Conservation (phyloP, 2,329 filamentous ascomycete species). For the Alternaria conjuncta region DNA sequence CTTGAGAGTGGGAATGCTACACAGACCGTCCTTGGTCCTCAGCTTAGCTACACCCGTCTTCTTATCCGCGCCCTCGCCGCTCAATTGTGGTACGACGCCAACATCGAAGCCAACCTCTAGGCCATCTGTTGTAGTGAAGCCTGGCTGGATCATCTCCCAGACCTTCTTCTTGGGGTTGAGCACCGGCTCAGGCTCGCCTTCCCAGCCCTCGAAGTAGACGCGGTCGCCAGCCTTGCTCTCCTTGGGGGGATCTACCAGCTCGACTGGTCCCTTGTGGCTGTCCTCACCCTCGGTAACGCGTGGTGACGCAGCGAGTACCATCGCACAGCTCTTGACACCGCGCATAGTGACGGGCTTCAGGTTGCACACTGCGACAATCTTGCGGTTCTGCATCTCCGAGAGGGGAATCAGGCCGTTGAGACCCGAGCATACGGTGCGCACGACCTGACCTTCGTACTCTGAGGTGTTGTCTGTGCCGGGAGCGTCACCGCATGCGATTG, state of each 20-base stretch:
- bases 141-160: conserved; percentile 96
- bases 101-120: conserved; percentile 90
- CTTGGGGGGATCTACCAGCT: conserved; percentile 84
- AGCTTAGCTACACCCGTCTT: conserved; percentile 66
- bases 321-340: conserved; percentile 79
- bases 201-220: conserved; percentile 93
- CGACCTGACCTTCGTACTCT: conserved; percentile 89
- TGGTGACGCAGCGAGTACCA: conserved; percentile 97
- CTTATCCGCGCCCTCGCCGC: conserved; percentile 68
- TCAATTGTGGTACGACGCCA: conserved; percentile 74
- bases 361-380: conserved; percentile 95
- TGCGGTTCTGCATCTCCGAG: conserved; percentile 95
- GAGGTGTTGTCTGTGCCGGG: conserved; percentile 85
- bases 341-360: conserved; percentile 99
- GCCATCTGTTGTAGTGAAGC: conserved; percentile 85
- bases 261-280: conserved; percentile 87
- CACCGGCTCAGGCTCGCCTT: conserved; percentile 88
- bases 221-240: conserved; percentile 82
- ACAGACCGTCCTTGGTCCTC: conserved; percentile 80
- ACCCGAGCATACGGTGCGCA: conserved; percentile 95
- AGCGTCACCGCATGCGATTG: conserved; percentile 90
- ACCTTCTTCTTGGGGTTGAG: conserved; percentile 99
- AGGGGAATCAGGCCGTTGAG: conserved; percentile 91
- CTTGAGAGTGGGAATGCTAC: conserved; percentile 81
- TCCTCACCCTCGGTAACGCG: conserved; percentile 79